Evolutionary conservation across 495 filamentous ascomycete genomes (phyloP), one percentile per base, ranked within the genome.

Genomic region (Talaromyces liani): DNA sequence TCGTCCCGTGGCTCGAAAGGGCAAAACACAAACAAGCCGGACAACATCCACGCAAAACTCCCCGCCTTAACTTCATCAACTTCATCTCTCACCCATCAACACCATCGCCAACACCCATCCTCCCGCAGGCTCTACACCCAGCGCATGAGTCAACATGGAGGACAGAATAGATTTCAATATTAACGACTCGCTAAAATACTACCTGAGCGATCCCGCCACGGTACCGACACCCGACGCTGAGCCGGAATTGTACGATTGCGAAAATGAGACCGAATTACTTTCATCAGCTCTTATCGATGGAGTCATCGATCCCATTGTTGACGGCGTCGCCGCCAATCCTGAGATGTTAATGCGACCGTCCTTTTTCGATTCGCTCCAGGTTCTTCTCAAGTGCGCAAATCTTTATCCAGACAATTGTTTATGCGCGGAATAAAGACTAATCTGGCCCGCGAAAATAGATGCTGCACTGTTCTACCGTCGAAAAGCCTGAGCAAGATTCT

Each of bases 141-240:
- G 20, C 57, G 10, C 20, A 60, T 66, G 60, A 65, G 67, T 71
- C 72, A 79, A 67, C 68, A 96, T 96, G 92, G 91, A 90, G 71
- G 80, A 84, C 59, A 78, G 79, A 64, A 80, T 90, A 68, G 84
- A 87, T 64, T 99, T 98, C 76, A 91, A 98, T 73, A 90, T 99
- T 74, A 97, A 97, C 76, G 87, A 94, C 70, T 89, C 92, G 65
- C 87, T 98, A 75, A 97, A 96, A 80, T 83, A 89, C 71, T 98
- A 99, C 76, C 88, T 96, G 81, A 91, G 89, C 78, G 91, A 97
- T 76, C 95, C 95, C 2, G 79, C 87, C 53, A 83, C 83, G 47
- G 85, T 98, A 39, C 82, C 89, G 4, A 97, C 91, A n/a, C 85
- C 89, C 33, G 92, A 97, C 72, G 94, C 93, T 27, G 89, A 96